Conservation (phyloP, 192 early-diverging fungal species). For the Backusella circina region DNA sequence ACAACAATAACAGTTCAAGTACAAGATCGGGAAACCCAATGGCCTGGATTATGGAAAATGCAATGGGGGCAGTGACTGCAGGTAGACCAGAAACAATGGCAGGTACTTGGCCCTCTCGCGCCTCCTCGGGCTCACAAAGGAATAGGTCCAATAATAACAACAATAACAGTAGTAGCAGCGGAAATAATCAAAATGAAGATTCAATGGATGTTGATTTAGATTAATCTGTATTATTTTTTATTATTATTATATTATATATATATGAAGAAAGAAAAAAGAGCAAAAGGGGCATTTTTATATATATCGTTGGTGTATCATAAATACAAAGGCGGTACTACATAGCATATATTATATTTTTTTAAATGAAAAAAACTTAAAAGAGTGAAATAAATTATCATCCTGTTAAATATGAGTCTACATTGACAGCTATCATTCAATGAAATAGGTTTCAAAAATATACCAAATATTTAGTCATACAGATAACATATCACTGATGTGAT, state of each 20-base stretch:
- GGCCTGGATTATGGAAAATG: background rate
- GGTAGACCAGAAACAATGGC: background rate
- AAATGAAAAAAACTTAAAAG: background rate
- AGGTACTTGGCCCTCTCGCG: background rate
- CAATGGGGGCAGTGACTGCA: background rate
- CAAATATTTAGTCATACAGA: background rate
- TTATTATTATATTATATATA: background rate
- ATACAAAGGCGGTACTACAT: background rate
- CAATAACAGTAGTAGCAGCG: background rate
- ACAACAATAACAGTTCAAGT: background rate
- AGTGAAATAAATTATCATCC: background rate
- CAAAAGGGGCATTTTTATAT: background rate
- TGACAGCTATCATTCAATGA: background rate
- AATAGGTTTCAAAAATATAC: background rate
- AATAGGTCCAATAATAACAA: background rate
- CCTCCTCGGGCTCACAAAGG: background rate
- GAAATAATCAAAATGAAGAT: slow-evolving; percentile 1
- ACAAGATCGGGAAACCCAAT: background rate
- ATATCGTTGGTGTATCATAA: background rate
- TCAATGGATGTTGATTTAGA: slow-evolving; percentile 10
- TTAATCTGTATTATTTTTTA: slow-evolving; percentile 2
- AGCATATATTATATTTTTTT: background rate
- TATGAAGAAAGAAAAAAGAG: background rate
- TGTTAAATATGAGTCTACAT: background rate
- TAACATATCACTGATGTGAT: background rate